A percentile compares a stretch with the other conserved stretches of the same genome.
Conservation (phyloP, 306 rosid genomes). For the Coriaria nepalensis region DNA sequence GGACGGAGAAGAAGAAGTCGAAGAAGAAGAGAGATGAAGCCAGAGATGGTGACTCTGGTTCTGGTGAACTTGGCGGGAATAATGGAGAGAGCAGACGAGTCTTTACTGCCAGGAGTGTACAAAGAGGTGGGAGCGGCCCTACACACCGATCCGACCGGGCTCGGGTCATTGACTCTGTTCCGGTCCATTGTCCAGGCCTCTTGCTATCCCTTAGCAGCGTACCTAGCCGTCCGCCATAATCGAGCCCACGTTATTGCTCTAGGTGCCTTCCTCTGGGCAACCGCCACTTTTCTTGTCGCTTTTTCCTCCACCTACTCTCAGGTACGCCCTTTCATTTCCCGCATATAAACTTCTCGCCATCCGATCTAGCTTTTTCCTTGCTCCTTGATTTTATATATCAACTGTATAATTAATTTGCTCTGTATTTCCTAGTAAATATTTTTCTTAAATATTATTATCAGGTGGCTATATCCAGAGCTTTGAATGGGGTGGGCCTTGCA, state of each 20-base stretch:
- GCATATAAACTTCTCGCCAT: background rate
- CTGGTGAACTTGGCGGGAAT: conserved; percentile 82
- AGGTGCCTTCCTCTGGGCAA: conserved; percentile 86
- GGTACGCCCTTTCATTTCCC: conserved; percentile 21
- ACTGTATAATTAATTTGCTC: background rate
- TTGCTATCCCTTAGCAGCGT: conserved; percentile 79
- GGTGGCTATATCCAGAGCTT: conserved; percentile 84
- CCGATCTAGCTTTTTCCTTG: background rate
- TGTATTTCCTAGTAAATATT: no score
- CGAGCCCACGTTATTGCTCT: conserved; percentile 78
- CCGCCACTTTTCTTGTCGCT: conserved; percentile 85
- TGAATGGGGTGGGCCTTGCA: conserved; percentile 93
- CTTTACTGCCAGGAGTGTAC: conserved; percentile 68
- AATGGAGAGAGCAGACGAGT: conserved; percentile 91
- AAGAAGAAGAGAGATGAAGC: conserved; percentile 28
- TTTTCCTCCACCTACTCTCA: conserved; percentile 72
- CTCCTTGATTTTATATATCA: background rate
- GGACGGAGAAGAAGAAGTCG: no score
- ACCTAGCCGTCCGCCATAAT: conserved; percentile 58
- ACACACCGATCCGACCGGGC: conserved; percentile 82
- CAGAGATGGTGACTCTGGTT: conserved; percentile 49
- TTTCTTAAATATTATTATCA: conserved; percentile 15
- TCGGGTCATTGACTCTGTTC: conserved; percentile 67
- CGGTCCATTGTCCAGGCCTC: conserved; percentile 65
- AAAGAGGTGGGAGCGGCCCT: conserved; percentile 81